Base-by-base conservation (phyloP, 1,284 basidiomycete species). In the Apiotrichum veenhuisii region DNA sequence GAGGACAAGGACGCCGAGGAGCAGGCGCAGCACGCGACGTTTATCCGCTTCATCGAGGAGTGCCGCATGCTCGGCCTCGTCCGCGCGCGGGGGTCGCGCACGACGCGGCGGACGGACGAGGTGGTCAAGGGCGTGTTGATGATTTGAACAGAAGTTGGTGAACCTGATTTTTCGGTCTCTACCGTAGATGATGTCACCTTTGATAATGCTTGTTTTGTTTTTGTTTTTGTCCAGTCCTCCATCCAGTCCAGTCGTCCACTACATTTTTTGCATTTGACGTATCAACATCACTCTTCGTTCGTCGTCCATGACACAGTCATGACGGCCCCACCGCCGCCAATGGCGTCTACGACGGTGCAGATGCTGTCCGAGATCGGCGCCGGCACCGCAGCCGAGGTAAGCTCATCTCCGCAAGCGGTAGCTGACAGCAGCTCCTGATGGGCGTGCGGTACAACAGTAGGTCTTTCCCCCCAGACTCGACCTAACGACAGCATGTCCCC, bases 1-100 rank as follows among this genome's bases (percentile, higher is more conserved):
- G 36, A 52, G 27, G 58, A 62, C 11, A 57, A 41, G 15, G 52
- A 56, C n/a, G 57, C 51, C n/a, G 33, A 43, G 5, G 54, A 62
- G 11, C 61, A 68, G 22, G 66, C 63, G 17, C 47, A 69, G 15
- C 73, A 73, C 54, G 70, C 73, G n/a, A 54, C 64, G 0, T 75
- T 75, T 57, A 66, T 75, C 5, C 58, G 73, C 2, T 74, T 73
- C 60, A 69, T 69, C 27, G 71, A 73, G 46, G 73, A 75, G 50
- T 67, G 72, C 12, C 63, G 72, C 44, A 73, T 74, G 70, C 44
- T 74, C 26, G 73, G 73, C 1, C 52, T 75, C 26, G 68, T 75
- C 14, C 52, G 72, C 22, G 71, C 69, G 2, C 64, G 65, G 36
- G 72, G 68, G 5, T 64, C 62, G 36, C 57, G 61, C 4, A 51